phyloP scores from a whole-genome alignment of 768 basidiomycete genomes.

The Mycena galericulata region DNA sequence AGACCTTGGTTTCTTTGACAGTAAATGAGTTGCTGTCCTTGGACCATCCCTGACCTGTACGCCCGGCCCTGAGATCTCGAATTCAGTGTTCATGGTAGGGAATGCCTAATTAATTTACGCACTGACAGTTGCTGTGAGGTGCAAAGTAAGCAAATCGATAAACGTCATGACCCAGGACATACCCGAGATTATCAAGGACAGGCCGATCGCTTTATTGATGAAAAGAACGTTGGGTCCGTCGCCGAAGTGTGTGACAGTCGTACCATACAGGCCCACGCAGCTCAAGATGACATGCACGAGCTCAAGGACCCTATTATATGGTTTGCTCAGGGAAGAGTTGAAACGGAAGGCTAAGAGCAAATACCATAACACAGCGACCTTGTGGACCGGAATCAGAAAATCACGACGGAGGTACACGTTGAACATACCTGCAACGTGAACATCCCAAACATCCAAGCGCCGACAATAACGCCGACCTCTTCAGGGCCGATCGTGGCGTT shows the following conservation, averaged over 20 bases:
- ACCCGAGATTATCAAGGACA: conserved; percentile 12
- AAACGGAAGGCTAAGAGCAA: no score
- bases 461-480: conserved; percentile 21
- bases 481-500: conserved; percentile 24
- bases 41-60: conserved; percentile 1
- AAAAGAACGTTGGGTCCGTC: conserved; percentile 2
- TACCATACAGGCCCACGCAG: conserved; percentile 3
- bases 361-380: conserved; percentile 19
- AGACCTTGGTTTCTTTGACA: background rate
- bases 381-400: background rate
- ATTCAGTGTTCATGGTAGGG: no score
- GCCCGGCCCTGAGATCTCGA: conserved; percentile 1
- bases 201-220: conserved; percentile 18
- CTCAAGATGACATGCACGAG: conserved; percentile 18
- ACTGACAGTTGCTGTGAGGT: conserved; percentile 11
- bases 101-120: background rate
- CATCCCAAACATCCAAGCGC: conserved; percentile 23
- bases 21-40: background rate
- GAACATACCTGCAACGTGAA: conserved; percentile 17
- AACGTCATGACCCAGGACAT: background rate
- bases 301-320: conserved; percentile 7
- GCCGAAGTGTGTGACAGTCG: conserved; percentile 17
- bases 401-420: background rate
- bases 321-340: background rate
- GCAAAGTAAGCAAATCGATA: background rate